Evolutionary conservation across 768 basidiomycete species (phyloP), one percentile per base, ranked within the genome.

Genomic region (Pseudohyphozyma bogoriensis): DNA sequence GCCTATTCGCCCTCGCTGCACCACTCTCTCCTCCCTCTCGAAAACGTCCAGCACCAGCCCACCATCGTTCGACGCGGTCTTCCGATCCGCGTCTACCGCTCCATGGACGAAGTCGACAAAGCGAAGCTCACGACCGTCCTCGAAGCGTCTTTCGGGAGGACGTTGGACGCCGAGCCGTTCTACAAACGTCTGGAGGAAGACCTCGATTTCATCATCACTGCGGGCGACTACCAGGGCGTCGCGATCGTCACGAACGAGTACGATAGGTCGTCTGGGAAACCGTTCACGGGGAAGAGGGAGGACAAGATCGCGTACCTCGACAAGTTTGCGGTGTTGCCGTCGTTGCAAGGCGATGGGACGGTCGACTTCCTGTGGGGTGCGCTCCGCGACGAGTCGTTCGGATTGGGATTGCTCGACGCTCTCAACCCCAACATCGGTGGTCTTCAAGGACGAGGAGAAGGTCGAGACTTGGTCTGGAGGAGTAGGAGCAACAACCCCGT

Each of bases 301-400:
- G n/a, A n/a, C n/a, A 24, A 57, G 9, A 83, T 93, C 62, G 84
- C 87, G 20, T 99, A 99, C 75, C 82, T 99, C 51, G 95, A 99
- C 79, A 99, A 99, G 76, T 99, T 99, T 73, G 93, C 92, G 20
- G 91, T 99, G 42, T 79, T 92, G 40, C 95, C 95, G 4, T 84
- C 79, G 61, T 84, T 96, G 71, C 95, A 99, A 74, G 95, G 95
- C 26, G 93, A 97, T 70, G 95, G 95, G 22, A 97, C 95, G 0
- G 95, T 97, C 59, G 95, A 99, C 76, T 99, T 99, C 77, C 78
- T 99, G 39, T 99, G 95, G 95, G 93, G 96, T 45, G 92, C 92
- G 20, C 77, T 99, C 52, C 90, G 97, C 68, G 95, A 99, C 74
- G 95, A 99, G 75, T 89, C 95, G 12, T 99, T 93, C 69, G 95